Base-by-base conservation (phyloP, 2,329 filamentous ascomycete genomes). In the Verticillium longisporum region DNA sequence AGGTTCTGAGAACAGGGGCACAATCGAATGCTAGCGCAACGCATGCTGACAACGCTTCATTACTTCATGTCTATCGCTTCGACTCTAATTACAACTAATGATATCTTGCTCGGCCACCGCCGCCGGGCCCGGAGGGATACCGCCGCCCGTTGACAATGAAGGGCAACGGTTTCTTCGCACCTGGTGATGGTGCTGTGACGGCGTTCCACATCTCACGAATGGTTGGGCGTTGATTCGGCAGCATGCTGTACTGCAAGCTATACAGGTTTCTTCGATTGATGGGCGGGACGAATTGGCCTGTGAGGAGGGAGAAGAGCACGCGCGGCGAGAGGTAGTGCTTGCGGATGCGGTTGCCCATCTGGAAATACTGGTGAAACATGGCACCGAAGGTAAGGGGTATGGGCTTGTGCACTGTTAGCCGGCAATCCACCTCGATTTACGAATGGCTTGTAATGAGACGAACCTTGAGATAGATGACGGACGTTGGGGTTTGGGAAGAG, bases 311-410 rank as follows among this genome's bases (percentile, higher is more conserved):
- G 45, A 97, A 82, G 56, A 98, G 84, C 21, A 99, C 96, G 15
- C 88, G 85, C 0, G 92, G 92, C 0, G 92, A 94, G 54, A 98
- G 82, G 73, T 99, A 99, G 76, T 99, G 95, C 73, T 96, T 97
- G 61, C 92, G 88, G 64, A 99, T 91, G 56, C 95, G 91, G 65
- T 91, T 87, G 33, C 90, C 92, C 69, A 99, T 91, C 73, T 97
- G 92, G 71, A 96, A 97, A 76, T 99, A 99, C 70, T 98, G 93
- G 63, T 96, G 86, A 75, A 99, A 98, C 86, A 98, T 98, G 68
- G 90, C 91, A n/a, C 88, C 85, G 66, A 98, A 90, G 3, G 91
- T 88, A 6, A 99, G 84, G 2, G 95, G 94, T 6, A 97, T 90
- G 3, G 94, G 94, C 88, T 95, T 67, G 3, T 61, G 41, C 10